phyloP scores from a whole-genome alignment of 164 flowering plant genomes.

The Cinnamomum chago region DNA sequence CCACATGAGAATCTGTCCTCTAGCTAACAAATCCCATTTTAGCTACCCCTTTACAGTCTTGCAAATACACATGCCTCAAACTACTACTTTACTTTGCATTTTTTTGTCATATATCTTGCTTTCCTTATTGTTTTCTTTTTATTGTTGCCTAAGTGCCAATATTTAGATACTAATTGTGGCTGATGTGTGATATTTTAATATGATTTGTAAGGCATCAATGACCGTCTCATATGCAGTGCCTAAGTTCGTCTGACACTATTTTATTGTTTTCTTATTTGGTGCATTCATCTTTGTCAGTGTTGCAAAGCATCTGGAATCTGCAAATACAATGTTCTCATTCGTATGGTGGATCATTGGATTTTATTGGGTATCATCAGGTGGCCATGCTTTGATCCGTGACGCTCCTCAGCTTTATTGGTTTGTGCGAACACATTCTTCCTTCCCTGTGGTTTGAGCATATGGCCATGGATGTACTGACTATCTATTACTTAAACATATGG shows the following conservation, averaged over 20 bases:
- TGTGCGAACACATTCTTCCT: not conserved
- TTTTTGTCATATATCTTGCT: too few relatives aligned
- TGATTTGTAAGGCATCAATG: not conserved
- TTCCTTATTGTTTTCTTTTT: too few relatives aligned
- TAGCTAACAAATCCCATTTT: too few relatives aligned
- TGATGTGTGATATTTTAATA: too few relatives aligned
- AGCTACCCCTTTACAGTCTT: too few relatives aligned
- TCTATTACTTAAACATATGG: not conserved
- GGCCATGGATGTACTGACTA: not conserved
- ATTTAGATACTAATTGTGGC: too few relatives aligned
- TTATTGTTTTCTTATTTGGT: not conserved
- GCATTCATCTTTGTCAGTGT: slow-evolving; percentile 27
- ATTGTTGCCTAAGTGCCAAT: too few relatives aligned
- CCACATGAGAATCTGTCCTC: too few relatives aligned
- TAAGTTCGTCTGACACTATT: not conserved
- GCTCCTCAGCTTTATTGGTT: slow-evolving; percentile 85
- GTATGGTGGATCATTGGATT: slow-evolving; percentile 90
- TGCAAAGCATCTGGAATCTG: slow-evolving; percentile 75
- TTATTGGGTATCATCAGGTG: slow-evolving; percentile 79
- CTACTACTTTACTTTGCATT: too few relatives aligned
- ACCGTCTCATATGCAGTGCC: not conserved
- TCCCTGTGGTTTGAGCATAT: slow-evolving; percentile 3
- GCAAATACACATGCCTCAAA: too few relatives aligned
- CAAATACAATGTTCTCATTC: slow-evolving; percentile 83
- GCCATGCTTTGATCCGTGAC: slow-evolving; percentile 43